Evolutionary conservation across 2,329 filamentous ascomycete species (phyloP), one percentile per base, ranked within the genome.

Genomic region (Coniella vitis): DNA sequence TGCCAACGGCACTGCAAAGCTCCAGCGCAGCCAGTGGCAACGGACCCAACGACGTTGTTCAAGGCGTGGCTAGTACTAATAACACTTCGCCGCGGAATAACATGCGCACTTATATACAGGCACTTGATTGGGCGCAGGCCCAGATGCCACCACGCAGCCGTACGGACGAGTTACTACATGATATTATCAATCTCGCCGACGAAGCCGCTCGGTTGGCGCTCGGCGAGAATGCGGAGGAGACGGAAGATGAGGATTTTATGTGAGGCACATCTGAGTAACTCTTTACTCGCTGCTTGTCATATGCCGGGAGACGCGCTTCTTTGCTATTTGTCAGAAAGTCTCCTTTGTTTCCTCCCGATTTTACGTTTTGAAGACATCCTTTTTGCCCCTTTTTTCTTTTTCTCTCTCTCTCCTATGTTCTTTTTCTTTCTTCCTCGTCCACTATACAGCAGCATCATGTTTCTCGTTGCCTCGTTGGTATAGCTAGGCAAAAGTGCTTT

Each of bases 191-290:
- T 31, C 60, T 76, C n/a, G 65, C 71, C 12, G 69, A 70, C 40
- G 68, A 69, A 55, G 65, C 70, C 32, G 67, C 69, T 2, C 61
- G 64, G 48, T 60, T 75, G 54, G 69, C 68, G 16, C 56, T 74
- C 47, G 65, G 63, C 8, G 60, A 58, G 37, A 55, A 49, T 21
- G 51, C 52, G 49, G 51, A 49, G 45, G 53, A 56, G 38, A 51
- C 47, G 13, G 66, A 58, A 38, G 58, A 69, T 13, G 69, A 71
- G 53, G 69, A 72, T 48, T 72, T 71, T 19, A 71, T 72, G 69
- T 69, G 52, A 60, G 41, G 38, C 37, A 50, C 41, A 29, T 45
- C 43, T 41, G 38, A 41, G 38, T 41, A 41, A 41, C 22, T 41
- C 38, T 29, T 16, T 14, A 47, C 42, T 39, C 31, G 36, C 31